Evolutionary conservation across 345 rosid genomes (phyloP), one percentile per base, ranked within the genome.

Genomic region (Odontarrhena argentea): DNA sequence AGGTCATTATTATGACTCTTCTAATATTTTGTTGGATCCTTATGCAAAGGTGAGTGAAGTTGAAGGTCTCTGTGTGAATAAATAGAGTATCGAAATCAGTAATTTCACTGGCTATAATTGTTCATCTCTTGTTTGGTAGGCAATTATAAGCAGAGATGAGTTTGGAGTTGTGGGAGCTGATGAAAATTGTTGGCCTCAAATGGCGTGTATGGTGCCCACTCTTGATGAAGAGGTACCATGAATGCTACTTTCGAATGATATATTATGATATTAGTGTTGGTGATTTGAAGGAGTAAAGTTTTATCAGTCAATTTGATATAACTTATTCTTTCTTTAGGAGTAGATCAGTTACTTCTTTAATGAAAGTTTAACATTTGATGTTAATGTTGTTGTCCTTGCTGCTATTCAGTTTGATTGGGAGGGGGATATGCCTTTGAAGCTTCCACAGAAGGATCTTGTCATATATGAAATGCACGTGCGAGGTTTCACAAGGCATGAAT

Each of bases 381-480:
- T 18, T 38, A 6, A 38, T 63, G 14, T 18, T 18, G 22, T 18
- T 18, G 15, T 11, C 6, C 9, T 66, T 45, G 10, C 13, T 40
- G 53, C 10, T 78, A 50, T 77, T 63, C 85, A 93, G 98, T 87
- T 93, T 83, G 96, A 93, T 65, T 93, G 98, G 98, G 96, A 93
- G 69, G 98, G 98, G 56, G 98, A 93, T 85, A 79, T 90, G 69
- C 97, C 84, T 30, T 76, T 84, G 81, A 85, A 78, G 83, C 69
- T 82, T 65, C 85, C 81, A 26, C 88, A 82, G 51, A 88, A 77
- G 76, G 92, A 93, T 74, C 86, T 90, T 57, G 78, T 93, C n/a
- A 73, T 90, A 56, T 93, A 90, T 74, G 98, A 93, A 80, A 84
- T 93, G 89, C 97, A 93, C 76, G 92, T 93, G 30, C 89, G 97